Evolutionary conservation across 2,329 filamentous ascomycete species (phyloP).

Genomic region (Teratosphaeria gauchensis): DNA sequence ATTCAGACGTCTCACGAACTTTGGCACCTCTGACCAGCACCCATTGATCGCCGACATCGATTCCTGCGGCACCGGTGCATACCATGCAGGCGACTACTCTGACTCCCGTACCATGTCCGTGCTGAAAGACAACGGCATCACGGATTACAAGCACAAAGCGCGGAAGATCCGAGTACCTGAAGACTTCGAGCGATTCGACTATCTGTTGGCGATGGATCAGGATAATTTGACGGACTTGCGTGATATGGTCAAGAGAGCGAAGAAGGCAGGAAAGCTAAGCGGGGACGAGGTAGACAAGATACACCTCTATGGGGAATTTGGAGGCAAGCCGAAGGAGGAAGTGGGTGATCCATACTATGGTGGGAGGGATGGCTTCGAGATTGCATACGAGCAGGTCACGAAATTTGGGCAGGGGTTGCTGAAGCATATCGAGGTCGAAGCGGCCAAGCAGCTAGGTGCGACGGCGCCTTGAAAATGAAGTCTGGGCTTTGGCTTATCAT

Average conservation of each 20-base stretch:
- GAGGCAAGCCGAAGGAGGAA: conserved; percentile 52
- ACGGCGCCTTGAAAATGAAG: conserved; percentile 1
- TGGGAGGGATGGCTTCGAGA: conserved; percentile 68
- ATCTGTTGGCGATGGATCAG: conserved; percentile 89
- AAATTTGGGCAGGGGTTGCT: conserved; percentile 72
- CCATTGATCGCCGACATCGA: conserved; percentile 60
- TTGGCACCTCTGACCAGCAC: conserved; percentile 39
- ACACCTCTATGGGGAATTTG: conserved; percentile 73
- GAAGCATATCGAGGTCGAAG: conserved; percentile 42
- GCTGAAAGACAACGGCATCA: conserved; percentile 58
- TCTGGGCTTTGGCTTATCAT: no score
- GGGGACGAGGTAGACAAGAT: conserved; percentile 33
- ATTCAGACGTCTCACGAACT: conserved; percentile 60
- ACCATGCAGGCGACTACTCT: conserved; percentile 67
- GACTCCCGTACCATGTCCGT: conserved; percentile 79
- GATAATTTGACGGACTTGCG: conserved; percentile 66
- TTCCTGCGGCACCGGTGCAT: conserved; percentile 82
- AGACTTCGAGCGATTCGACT: conserved; percentile 83
- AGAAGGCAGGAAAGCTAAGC: conserved; percentile 25
- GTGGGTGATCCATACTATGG: conserved; percentile 91
- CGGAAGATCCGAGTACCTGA: conserved; percentile 56
- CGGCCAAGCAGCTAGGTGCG: conserved; percentile 4
- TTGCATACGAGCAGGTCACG: conserved; percentile 74
- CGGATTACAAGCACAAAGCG: conserved; percentile 64
- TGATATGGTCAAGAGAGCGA: conserved; percentile 46